Conservation (phyloP, 192 early-diverging fungal genomes). For the Rhizophagus clarus region DNA sequence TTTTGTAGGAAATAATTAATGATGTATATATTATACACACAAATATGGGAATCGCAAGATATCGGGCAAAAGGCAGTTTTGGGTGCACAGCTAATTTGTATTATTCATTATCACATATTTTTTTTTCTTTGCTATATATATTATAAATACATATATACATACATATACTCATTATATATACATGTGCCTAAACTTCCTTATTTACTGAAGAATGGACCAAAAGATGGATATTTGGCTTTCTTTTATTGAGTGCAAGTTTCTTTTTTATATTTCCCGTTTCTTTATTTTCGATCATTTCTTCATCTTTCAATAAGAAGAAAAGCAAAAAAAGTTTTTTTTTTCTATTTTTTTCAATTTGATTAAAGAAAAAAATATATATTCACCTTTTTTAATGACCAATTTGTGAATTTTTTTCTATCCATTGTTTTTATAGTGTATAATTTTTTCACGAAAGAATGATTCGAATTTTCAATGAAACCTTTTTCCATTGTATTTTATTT, state of each 20-base stretch:
- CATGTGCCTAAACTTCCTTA: background rate
- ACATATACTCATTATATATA: slow-evolving; percentile 21
- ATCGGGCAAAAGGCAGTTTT: background rate
- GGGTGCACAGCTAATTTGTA: slow-evolving; percentile 23
- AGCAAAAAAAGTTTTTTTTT: background rate
- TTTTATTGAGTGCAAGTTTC: background rate
- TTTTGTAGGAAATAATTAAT: slow-evolving; percentile 13
- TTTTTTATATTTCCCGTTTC: background rate
- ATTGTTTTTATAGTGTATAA: background rate
- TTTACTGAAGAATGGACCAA: background rate
- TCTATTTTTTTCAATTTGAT: background rate
- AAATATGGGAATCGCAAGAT: background rate
- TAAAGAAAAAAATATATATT: too few relatives aligned
- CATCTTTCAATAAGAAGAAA: background rate
- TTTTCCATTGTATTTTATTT: background rate
- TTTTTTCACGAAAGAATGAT: background rate
- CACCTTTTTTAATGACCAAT: background rate
- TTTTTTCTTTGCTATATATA: slow-evolving; percentile 24
- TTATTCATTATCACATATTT: slow-evolving; percentile 30
- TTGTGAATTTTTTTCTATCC: background rate
- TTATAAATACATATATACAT: slow-evolving; percentile 29
- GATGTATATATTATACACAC: background rate
- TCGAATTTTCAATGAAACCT: background rate
- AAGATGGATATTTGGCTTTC: background rate
- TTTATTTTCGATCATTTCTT: background rate